phyloP scores from a whole-genome alignment of 139 green algal species.

The Chlamydomonas incerta region DNA sequence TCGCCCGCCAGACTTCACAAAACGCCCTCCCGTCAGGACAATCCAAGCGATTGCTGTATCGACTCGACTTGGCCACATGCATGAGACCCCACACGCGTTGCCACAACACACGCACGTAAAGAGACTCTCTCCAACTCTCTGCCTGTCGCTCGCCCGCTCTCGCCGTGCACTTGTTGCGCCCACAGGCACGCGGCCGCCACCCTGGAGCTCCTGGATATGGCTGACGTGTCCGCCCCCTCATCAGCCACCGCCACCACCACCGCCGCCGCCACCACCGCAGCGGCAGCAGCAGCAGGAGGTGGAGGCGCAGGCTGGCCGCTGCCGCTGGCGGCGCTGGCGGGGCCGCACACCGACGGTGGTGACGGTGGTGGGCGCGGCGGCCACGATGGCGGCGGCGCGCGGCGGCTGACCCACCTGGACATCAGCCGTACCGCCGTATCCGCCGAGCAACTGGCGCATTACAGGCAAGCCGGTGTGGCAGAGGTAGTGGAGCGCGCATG shows the following conservation, averaged over 20 bases:
- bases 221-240: not conserved
- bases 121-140: too few relatives aligned
- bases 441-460: slow-evolving; percentile 2
- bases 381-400: not conserved
- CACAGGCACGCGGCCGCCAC: slow-evolving; percentile 6
- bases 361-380: not conserved
- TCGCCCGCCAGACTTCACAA: too few relatives aligned
- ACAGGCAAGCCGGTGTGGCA: not conserved
- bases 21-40: too few relatives aligned
- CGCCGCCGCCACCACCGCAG: too few relatives aligned
- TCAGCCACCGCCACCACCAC: too few relatives aligned
- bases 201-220: slow-evolving; percentile 20
- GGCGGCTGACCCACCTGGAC: slow-evolving; percentile 3
- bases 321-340: slow-evolving; percentile 18
- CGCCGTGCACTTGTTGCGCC: not conserved
- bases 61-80: too few relatives aligned
- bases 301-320: not conserved
- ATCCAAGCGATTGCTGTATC: too few relatives aligned
- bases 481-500: too few relatives aligned
- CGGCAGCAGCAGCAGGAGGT: too few relatives aligned
- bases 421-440: not conserved
- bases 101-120: not conserved
- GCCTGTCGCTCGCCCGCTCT: too few relatives aligned
- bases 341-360: not conserved
- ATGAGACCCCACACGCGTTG: too few relatives aligned